Evolutionary conservation across 1,139 yeast species (phyloP).

Genomic region (Saccharomyces hybrid): DNA sequence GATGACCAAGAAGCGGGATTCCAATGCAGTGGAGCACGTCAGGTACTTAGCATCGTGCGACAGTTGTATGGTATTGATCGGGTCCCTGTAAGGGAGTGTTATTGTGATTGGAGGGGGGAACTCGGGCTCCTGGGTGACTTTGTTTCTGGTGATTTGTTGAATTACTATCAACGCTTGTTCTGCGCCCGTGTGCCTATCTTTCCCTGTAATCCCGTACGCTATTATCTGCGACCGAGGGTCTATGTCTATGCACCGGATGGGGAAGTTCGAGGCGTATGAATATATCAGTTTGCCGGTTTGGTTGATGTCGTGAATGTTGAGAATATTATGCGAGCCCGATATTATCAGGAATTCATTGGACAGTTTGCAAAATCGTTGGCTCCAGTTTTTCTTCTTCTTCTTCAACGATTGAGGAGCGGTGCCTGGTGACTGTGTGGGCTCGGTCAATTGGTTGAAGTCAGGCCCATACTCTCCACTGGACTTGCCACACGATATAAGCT

Average conservation of each 20-base stretch:
- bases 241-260: conserved; percentile 69
- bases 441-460: conserved; percentile 34
- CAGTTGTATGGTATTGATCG: conserved; percentile 64
- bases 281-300: conserved; percentile 56
- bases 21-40: conserved; percentile 78
- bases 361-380: conserved; percentile 58
- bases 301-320: conserved; percentile 55
- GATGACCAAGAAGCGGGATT: conserved; percentile 69
- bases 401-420: conserved; percentile 9
- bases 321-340: conserved; percentile 65
- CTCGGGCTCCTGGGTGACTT: conserved; percentile 16
- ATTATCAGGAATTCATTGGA: conserved; percentile 55
- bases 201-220: conserved; percentile 78
- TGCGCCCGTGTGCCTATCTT: conserved; percentile 57
- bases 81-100: conserved; percentile 79
- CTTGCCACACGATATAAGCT: conserved; percentile 57
- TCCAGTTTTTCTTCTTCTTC: conserved; percentile 39
- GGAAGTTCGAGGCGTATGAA: conserved; percentile 62
- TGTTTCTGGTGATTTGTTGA: conserved; percentile 36
- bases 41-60: conserved; percentile 63
- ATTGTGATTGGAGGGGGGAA: conserved; percentile 50
- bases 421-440: conserved; percentile 25
- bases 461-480: conserved; percentile 60
- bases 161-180: conserved; percentile 77
- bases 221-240: conserved; percentile 56